Base-by-base conservation (phyloP, 1,284 basidiomycete genomes). In the Chondrostereum purpureum region DNA sequence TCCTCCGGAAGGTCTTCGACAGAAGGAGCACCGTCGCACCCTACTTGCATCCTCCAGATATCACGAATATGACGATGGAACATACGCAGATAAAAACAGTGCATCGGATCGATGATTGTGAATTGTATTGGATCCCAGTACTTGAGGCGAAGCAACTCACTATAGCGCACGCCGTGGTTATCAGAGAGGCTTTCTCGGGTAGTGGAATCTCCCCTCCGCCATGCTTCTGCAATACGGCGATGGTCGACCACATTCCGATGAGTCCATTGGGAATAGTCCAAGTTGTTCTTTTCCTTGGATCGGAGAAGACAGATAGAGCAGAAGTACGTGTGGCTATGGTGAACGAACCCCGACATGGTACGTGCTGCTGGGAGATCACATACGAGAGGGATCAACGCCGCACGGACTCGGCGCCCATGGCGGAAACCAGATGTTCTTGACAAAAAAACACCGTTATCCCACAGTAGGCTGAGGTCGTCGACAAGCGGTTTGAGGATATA, bases 81-180 rank as follows among this genome's bases (percentile, higher is more conserved):
- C 3, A 41, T 12, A 13, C 39, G 6, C 12, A 41, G 19, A 3
- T 21, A 21, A 6, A 41, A 23, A 21, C 24, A 21, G 19, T 41
- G 39, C 39, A 41, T 41, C 2, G 39, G 39, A 22, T 41, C 39
- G 4, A 41, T 23, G 12, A 41, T 10, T 4, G 24, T 23, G 16
- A 41, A 18, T 14, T 22, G 12, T 2, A 12, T 13, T 12, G 12
- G 10, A 16, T 41, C 39, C 13, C 20, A 41, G 17, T 41, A 41
- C 14, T 18, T 18, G 6, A 41, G 18, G 6, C 39, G 4, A 8
- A 10, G 12, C 12, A 41, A 16, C 19, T 41, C 39, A 5, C 19
- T 21, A 18, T 22, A 41, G 4, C 39, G 39, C 24, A n/a, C 16
- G 16, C 33, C 33, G 16, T 34, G n/a, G 4, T 4, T 5, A 34